These are phyloP conservation scores for Phragmites australis DNA, from an alignment of 176 grass and related monocot species.

Conservation along the genomic window DNA sequence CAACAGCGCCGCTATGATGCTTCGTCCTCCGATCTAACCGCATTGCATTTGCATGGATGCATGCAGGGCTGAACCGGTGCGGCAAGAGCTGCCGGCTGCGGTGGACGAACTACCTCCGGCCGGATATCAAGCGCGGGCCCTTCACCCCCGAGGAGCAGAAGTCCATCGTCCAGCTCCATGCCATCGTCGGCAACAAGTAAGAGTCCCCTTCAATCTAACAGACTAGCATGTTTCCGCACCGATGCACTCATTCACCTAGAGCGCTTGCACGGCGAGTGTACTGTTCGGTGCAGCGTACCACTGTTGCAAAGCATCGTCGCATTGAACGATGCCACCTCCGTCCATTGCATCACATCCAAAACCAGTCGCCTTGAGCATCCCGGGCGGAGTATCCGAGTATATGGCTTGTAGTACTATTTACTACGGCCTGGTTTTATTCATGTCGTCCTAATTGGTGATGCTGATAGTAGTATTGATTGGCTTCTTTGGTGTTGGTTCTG, in stretches of 20 bases:
- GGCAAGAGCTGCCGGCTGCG: slow-evolving; percentile 98
- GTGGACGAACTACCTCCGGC: slow-evolving; percentile 97
- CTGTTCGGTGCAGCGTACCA: slow-evolving; percentile 17
- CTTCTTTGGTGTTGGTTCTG: neutral
- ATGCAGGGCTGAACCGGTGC: slow-evolving; percentile 80
- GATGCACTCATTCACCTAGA: neutral
- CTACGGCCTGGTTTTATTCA: neutral
- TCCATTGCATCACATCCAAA: slow-evolving; percentile 13
- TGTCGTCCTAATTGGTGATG: neutral
- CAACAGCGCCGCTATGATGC: neutral
- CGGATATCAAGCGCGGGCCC: slow-evolving; percentile 91
- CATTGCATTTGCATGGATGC: neutral
- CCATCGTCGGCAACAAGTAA: slow-evolving; percentile 98
- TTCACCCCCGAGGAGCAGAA: slow-evolving; percentile 94
- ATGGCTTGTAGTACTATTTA: neutral
- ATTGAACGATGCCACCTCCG: slow-evolving; percentile 37
- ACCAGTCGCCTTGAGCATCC: neutral
- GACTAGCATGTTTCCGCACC: neutral
- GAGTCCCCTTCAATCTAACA: neutral
- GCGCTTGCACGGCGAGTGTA: slow-evolving; percentile 15
- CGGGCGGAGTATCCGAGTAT: too few relatives aligned
- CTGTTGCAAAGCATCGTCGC: slow-evolving; percentile 30
- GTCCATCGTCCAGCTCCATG: slow-evolving; percentile 95
- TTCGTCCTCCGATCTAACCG: neutral
- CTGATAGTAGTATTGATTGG: slow-evolving; percentile 25